Evolutionary conservation across 2,329 filamentous ascomycete genomes (phyloP).

Genomic region (Talaromyces sp.): DNA sequence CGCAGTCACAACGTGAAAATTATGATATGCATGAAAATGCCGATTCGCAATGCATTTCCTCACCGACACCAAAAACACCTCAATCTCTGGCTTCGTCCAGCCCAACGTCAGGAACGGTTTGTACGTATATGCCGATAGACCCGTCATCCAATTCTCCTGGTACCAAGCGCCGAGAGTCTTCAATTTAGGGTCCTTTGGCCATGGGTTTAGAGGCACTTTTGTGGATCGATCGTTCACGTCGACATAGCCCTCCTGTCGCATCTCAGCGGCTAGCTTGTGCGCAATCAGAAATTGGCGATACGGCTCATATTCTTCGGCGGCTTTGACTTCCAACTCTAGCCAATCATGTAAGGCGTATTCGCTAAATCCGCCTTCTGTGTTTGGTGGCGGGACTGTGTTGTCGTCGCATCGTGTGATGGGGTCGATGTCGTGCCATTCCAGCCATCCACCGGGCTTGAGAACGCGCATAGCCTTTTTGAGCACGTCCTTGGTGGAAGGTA

Average conservation of each 20-base stretch:
- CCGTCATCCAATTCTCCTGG: slow-evolving; percentile 45
- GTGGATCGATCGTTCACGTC: slow-evolving; percentile 53
- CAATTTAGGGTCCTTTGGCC: slow-evolving; percentile 48
- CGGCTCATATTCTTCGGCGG: slow-evolving; percentile 45
- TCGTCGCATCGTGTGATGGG: slow-evolving; percentile 52
- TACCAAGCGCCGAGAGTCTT: slow-evolving; percentile 50
- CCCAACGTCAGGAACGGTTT: slow-evolving; percentile 41
- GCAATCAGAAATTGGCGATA: slow-evolving; percentile 50
- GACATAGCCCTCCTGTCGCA: slow-evolving; percentile 56
- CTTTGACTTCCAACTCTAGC: slow-evolving; percentile 41
- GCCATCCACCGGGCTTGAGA: slow-evolving; percentile 50
- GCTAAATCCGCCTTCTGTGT: slow-evolving; percentile 36
- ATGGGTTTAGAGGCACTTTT: slow-evolving; percentile 53
- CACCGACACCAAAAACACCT: slow-evolving; percentile 45
- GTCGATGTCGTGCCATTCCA: slow-evolving; percentile 45
- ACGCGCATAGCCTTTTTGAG: slow-evolving; percentile 33
- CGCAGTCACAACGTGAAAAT: slow-evolving; percentile 27
- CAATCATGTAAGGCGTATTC: slow-evolving; percentile 47
- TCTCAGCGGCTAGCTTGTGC: slow-evolving; percentile 52
- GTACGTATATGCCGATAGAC: slow-evolving; percentile 43
- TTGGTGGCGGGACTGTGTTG: slow-evolving; percentile 47
- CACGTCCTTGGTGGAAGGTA: slow-evolving; percentile 55
- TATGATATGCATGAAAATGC: slow-evolving; percentile 41
- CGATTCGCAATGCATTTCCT: slow-evolving; percentile 40
- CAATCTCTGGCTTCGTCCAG: slow-evolving; percentile 45